These are phyloP conservation scores for Stentor coeruleus DNA, from an alignment of 73 alveolate genomes.

Conservation along the genomic window DNA sequence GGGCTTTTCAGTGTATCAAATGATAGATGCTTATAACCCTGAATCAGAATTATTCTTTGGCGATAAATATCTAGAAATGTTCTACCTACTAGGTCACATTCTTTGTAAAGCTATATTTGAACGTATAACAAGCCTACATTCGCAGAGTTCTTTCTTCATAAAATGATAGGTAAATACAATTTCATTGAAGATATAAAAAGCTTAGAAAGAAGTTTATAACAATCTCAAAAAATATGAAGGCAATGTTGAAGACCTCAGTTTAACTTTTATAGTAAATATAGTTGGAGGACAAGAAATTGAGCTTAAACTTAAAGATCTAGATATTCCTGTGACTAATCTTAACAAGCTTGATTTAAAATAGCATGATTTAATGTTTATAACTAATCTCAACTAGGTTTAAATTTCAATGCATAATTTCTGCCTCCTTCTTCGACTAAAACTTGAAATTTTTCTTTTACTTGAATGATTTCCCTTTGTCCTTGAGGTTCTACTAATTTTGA, in stretches of 20 bases:
- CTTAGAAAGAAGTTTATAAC: slow-evolving; percentile 77
- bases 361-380: too few relatives aligned
- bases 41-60: slow-evolving; percentile 34
- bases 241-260: slow-evolving; percentile 51
- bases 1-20: slow-evolving; percentile 74
- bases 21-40: slow-evolving; percentile 75
- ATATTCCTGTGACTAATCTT: slow-evolving; percentile 69
- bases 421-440: too few relatives aligned
- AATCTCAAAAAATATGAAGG: slow-evolving; percentile 58
- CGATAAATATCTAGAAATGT: slow-evolving; percentile 59
- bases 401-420: too few relatives aligned
- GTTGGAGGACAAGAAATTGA: slow-evolving; percentile 70
- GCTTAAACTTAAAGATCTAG: slow-evolving; percentile 77
- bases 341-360: slow-evolving; percentile 82
- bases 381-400: too few relatives aligned
- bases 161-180: slow-evolving; percentile 66
- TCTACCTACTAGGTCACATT: slow-evolving; percentile 80
- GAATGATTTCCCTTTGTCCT: too few relatives aligned
- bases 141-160: slow-evolving; percentile 79
- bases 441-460: too few relatives aligned
- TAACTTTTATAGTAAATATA: slow-evolving; percentile 48
- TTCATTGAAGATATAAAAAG: slow-evolving; percentile 81
- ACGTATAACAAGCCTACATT: slow-evolving; percentile 82
- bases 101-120: slow-evolving; percentile 91
- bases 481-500: too few relatives aligned